Percentiles rank a stretch among this genome's conserved stretches.
Evolutionary conservation across 2,329 filamentous ascomycete species (phyloP).

Genomic region (Sporothrix brunneoviolacea): DNA sequence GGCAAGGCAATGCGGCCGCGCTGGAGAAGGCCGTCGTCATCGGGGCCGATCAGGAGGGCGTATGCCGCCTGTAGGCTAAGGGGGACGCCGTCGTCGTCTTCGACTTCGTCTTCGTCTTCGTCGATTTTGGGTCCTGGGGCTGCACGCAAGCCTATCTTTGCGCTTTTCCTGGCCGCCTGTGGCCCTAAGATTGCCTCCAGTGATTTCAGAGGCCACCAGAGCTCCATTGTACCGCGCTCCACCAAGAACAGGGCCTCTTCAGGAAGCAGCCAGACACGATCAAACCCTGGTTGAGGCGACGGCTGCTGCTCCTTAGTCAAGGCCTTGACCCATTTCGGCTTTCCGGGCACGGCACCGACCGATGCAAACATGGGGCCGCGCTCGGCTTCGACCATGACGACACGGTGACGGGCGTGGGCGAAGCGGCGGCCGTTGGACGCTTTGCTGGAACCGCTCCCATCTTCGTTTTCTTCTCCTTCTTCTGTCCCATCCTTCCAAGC

Average conservation of each 20-base stretch:
- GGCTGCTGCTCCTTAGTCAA: slow-evolving; percentile 41
- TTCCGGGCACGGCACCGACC: slow-evolving; percentile 56
- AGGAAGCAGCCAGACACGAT: slow-evolving; percentile 74
- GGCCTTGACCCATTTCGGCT: slow-evolving; percentile 34
- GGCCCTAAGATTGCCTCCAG: slow-evolving; percentile 40
- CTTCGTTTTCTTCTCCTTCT: slow-evolving; percentile 19
- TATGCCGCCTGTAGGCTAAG: slow-evolving; percentile 91
- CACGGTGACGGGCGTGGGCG: slow-evolving; percentile 36
- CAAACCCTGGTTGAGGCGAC: slow-evolving; percentile 36
- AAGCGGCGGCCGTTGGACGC: slow-evolving; percentile 12
- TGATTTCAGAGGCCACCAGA: slow-evolving; percentile 67
- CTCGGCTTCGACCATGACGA: slow-evolving; percentile 65
- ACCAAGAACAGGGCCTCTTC: slow-evolving; percentile 88
- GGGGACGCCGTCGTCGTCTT: slow-evolving; percentile 62
- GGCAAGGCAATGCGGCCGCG: slow-evolving; percentile 60
- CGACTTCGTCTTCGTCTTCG: slow-evolving; percentile 29
- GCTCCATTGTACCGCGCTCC: slow-evolving; percentile 79
- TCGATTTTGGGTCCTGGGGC: slow-evolving; percentile 4
- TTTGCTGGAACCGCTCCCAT: neutral
- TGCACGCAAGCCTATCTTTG: neutral
- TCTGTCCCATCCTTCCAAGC: slow-evolving; percentile 37
- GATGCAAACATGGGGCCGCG: slow-evolving; percentile 57
- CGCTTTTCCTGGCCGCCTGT: neutral
- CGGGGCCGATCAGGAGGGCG: slow-evolving; percentile 69
- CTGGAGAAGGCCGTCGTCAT: slow-evolving; percentile 37